Evolutionary conservation across 1,284 basidiomycete species (phyloP), one percentile per base, ranked within the genome.

Genomic region (Moesziomyces sp.): DNA sequence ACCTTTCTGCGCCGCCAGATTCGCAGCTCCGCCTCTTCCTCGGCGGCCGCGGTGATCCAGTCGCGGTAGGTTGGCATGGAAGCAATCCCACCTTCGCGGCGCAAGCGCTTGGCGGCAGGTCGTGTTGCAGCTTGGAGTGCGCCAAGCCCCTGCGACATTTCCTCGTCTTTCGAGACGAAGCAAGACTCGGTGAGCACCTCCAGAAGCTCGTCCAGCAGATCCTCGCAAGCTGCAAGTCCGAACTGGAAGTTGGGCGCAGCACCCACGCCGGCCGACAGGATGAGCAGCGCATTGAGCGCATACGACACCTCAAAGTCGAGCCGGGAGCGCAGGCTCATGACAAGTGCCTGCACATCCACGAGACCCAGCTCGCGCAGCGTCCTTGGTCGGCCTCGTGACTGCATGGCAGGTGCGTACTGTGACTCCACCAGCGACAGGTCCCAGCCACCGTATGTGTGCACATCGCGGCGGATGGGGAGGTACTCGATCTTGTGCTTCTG

Each of bases 401-500:
- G 88, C 55, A 87, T 80, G 24, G 86, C 77, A 10, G 86, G 87
- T 18, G 86, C 84, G 43, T 89, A 86, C 77, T 92, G 90, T 16
- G 88, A 87, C 74, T 93, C 90, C 58, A 94, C 85, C n/a, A 86
- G 75, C 52, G 89, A 87, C 21, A 94, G 82, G 83, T 97, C 93
- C 80, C 94, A 91, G 14, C 95, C 95, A 33, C 93, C 94, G 63
- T 90, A 87, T 0, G 90, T 91, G n/a, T 91, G 89, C 28, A 92
- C 84, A 59, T 92, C 90, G 26, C 92, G 89, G 11, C 89, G 89
- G 18, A 93, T 86, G 0, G 96, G 96, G 26, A 92, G 87, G 83
- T 98, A 99, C 86, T 94, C 92, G 76, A 98, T 92, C 85, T 91
- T 93, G 78, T 92, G 91, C 63, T 93, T 89, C 40, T 89, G 84